Conservation (phyloP, 163 green algal species). For the Prototheca cutis region DNA sequence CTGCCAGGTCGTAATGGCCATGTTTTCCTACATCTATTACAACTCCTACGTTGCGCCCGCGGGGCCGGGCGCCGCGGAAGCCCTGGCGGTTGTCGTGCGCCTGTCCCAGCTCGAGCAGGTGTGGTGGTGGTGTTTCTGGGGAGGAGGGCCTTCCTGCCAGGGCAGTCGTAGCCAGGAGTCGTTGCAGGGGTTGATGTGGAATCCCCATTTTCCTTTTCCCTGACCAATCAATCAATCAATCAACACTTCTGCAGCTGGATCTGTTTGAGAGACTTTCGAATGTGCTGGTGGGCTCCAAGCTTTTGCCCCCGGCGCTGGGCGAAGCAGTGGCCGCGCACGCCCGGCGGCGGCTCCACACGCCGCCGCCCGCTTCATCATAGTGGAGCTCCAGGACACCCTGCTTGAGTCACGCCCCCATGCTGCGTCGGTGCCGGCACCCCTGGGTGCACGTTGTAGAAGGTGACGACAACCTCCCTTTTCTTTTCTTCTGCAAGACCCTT, state of each 20-base stretch:
- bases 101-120: conserved; percentile 20
- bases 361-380: too few relatives aligned
- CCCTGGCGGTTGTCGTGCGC: conserved; percentile 26
- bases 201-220: too few relatives aligned
- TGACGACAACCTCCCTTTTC: too few relatives aligned
- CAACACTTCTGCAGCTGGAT: conserved; percentile 12
- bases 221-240: too few relatives aligned
- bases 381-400: too few relatives aligned
- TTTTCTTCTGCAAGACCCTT: too few relatives aligned
- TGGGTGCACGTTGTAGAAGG: too few relatives aligned
- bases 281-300: conserved; percentile 4
- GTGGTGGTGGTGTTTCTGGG: neutral
- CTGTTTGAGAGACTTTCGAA: conserved; percentile 11
- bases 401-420: too few relatives aligned
- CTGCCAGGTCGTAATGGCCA: conserved; percentile 83
- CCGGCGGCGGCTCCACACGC: neutral
- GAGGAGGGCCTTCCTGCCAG: too few relatives aligned
- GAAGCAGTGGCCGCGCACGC: conserved; percentile 4
- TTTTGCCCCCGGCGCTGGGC: conserved; percentile 5
- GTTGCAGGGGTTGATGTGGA: too few relatives aligned
- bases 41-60: conserved; percentile 58
- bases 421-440: too few relatives aligned
- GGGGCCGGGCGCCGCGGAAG: conserved; percentile 31
- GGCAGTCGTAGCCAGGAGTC: too few relatives aligned
- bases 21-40: conserved; percentile 85